Percentiles rank a stretch among this genome's conserved stretches.
These are phyloP conservation scores for Rubia tinctorum DNA, from an alignment of 305 asterid species.

Conservation along the genomic window DNA sequence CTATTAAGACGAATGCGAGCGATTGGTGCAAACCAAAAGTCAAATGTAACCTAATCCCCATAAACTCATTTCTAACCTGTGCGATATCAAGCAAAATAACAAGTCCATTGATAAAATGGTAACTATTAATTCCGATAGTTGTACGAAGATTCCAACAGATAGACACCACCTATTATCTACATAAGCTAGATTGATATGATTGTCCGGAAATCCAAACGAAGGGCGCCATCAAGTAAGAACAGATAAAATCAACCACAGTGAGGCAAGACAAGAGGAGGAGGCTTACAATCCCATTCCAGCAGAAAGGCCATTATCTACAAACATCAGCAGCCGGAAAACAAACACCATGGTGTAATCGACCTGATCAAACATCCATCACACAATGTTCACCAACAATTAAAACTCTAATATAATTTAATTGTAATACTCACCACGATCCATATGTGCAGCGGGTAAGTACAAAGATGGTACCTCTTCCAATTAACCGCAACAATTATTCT, in stretches of 20 bases:
- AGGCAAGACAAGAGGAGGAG: slow-evolving; percentile 8
- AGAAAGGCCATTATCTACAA: slow-evolving; percentile 94
- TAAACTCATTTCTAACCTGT: not conserved
- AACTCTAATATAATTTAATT: not conserved
- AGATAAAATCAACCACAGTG: not conserved
- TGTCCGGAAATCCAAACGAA: not conserved
- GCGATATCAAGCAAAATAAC: not conserved
- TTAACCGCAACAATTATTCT: slow-evolving; percentile 85
- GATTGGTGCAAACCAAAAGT: not conserved
- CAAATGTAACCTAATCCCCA: not conserved
- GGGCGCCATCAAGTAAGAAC: not conserved
- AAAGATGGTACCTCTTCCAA: slow-evolving; percentile 77
- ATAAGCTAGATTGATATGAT: not conserved
- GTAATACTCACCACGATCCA: slow-evolving; percentile 83
- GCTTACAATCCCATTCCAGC: slow-evolving; percentile 97
- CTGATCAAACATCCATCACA: slow-evolving; percentile 35
- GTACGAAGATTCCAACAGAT: not conserved
- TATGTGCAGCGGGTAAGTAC: slow-evolving; percentile 81
- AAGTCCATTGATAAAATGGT: not conserved
- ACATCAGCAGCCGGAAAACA: slow-evolving; percentile 91
- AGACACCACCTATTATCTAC: not conserved
- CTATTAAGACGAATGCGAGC: not conserved
- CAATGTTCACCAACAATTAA: not conserved
- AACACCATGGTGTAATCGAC: slow-evolving; percentile 86
- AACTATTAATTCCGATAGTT: not conserved